These are phyloP conservation scores for Phytophthora europaea DNA, from an alignment of 352 stramenopile species.

Conservation along the genomic window DNA sequence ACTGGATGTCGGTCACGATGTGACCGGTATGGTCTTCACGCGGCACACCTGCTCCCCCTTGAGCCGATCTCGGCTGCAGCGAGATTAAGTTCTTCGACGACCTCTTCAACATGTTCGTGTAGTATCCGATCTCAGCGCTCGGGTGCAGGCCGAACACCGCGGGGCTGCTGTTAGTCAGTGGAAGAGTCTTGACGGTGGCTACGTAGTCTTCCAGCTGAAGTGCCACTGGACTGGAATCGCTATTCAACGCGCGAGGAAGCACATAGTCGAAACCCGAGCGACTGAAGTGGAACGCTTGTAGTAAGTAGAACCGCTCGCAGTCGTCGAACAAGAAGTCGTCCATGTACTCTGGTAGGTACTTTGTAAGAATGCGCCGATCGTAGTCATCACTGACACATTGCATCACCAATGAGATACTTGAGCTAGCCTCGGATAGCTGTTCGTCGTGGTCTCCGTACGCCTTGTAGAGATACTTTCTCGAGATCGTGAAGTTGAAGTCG, in stretches of 20 bases:
- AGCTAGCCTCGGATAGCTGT: conserved; percentile 95
- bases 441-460: conserved; percentile 94
- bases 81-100: conserved; percentile 95
- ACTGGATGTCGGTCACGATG: conserved; percentile 92
- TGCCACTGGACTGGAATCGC: conserved; percentile 13
- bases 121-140: conserved; percentile 98
- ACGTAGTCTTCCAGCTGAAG: conserved; percentile 86
- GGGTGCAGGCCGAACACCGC: conserved; percentile 97
- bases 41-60: conserved; percentile 81
- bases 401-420: conserved; percentile 96
- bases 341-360: conserved; percentile 96
- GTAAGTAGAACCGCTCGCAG: conserved; percentile 94
- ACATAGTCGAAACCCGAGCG: conserved; percentile 78
- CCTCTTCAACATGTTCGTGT: conserved; percentile 95
- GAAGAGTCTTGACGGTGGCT: conserved; percentile 89
- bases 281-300: conserved; percentile 63
- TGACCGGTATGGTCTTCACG: conserved; percentile 94
- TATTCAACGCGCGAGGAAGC: conserved; percentile 55
- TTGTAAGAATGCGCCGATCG: conserved; percentile 95
- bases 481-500: conserved; percentile 98
- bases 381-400: conserved; percentile 98
- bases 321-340: conserved; percentile 97
- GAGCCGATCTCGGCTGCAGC: conserved; percentile 90
- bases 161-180: conserved; percentile 92
- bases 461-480: conserved; percentile 94